Base-by-base conservation (phyloP, 768 basidiomycete species). In the Mycena haematopus region DNA sequence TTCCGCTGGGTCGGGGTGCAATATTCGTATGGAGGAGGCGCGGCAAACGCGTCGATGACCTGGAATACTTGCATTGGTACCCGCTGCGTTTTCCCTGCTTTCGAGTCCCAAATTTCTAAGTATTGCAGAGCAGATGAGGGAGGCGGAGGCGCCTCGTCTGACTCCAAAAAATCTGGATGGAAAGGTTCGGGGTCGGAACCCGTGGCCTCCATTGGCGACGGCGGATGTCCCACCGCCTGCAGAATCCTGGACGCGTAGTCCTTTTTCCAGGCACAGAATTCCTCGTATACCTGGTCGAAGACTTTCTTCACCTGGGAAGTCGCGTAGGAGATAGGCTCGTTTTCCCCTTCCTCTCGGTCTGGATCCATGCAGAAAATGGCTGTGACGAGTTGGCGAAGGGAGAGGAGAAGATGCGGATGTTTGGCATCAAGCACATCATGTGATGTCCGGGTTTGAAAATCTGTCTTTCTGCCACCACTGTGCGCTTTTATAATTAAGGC, bases 1-100 rank as follows among this genome's bases (percentile, higher is more conserved):
- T 77, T 86, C 49, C 79, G 77, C 13, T 70, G 66, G 2, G 78
- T 64, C 1, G 88, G 85, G 2, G 86, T 77, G 68, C 86, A 89
- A 1, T 79, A 75, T 66, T 89, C 87, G 68, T 91, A 90, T 6
- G 71, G 65, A 0, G 83, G 76, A 65, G 71, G 73, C 1, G 73
- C 29, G 14, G 38, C 70, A 50, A 54, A 63, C 31, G 62, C 25
- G 27, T 57, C 68, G 7, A 59, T 19, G 31, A 73, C 25, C 17
- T 35, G 54, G 10, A 31, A 58, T 11, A 60, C 59, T 15, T 65
- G 62, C 58, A 52, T 53, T 5, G 52, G 62, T 29, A 47, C 54
- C 14, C 35, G 51, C 57, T 42, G 33, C 51, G 33, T 60, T 46
- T 31, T 56, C 7, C 47, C 67, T 67, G 55, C 68, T 59, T 47